Conservation (phyloP, 441 rosid genomes). For the Bocquillonia castaneifolia region DNA sequence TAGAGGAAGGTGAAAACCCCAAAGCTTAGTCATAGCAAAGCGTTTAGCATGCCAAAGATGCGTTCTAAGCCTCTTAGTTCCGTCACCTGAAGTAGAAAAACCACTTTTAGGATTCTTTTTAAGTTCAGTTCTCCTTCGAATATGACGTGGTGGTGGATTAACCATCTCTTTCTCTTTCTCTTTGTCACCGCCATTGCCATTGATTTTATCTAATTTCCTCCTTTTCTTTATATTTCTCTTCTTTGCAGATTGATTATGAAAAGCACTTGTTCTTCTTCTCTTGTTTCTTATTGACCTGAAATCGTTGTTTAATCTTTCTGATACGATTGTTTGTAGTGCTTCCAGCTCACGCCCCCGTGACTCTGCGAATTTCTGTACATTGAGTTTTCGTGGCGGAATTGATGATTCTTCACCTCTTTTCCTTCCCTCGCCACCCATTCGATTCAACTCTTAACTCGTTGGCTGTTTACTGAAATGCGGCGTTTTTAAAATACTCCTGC, state of each 20-base stretch:
- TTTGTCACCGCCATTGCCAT: constrained; percentile 21
- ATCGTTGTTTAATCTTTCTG: constrained; percentile 52
- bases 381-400: constrained; percentile 54
- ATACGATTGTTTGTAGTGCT: constrained; percentile 55
- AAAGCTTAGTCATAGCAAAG: constrained; percentile 72
- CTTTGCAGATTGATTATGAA: constrained; percentile 46
- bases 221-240: constrained; percentile 44
- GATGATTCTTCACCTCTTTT: constrained; percentile 29
- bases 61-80: constrained; percentile 81
- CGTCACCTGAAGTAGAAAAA: constrained; percentile 60
- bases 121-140: constrained; percentile 62
- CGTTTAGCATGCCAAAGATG: constrained; percentile 97
- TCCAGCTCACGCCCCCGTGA: constrained; percentile 67
- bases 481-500: no score
- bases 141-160: constrained; percentile 44
- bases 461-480: no score
- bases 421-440: constrained; percentile 43
- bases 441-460: no score
- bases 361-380: constrained; percentile 62
- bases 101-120: constrained; percentile 50
- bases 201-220: constrained; percentile 31
- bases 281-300: constrained; percentile 62
- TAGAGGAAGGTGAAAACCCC: constrained; percentile 86
- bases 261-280: constrained; percentile 79
- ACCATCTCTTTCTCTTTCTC: constrained; percentile 22